phyloP scores from a whole-genome alignment of 2,329 filamentous ascomycete species.

The Aciculosporium take region DNA sequence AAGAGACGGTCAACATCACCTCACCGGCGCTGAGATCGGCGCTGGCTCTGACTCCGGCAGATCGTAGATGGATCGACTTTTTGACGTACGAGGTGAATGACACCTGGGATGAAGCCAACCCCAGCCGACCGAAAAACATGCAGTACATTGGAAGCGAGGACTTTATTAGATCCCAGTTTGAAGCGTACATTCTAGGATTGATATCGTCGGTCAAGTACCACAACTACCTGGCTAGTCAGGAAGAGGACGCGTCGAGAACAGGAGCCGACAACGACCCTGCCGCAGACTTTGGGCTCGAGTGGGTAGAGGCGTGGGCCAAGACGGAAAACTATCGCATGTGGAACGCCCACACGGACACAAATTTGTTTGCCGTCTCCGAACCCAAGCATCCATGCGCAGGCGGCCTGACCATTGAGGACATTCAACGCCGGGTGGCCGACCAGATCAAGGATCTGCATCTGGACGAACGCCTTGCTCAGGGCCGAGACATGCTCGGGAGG shows the following conservation, averaged over 20 bases:
- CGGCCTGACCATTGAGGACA: slow-evolving; percentile 83
- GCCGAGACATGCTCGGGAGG: slow-evolving; percentile 72
- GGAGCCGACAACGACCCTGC: slow-evolving; percentile 73
- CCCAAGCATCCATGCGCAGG: slow-evolving; percentile 88
- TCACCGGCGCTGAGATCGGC: slow-evolving; percentile 65
- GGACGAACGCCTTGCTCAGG: slow-evolving; percentile 75
- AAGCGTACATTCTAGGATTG: slow-evolving; percentile 85
- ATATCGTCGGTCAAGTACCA: slow-evolving; percentile 85
- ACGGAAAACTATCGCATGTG: slow-evolving; percentile 91
- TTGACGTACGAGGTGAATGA: slow-evolving; percentile 87
- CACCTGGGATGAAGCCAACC: slow-evolving; percentile 90
- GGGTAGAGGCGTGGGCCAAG: slow-evolving; percentile 71
- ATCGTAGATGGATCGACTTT: slow-evolving; percentile 92
- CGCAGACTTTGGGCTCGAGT: slow-evolving; percentile 69
- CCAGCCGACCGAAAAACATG: slow-evolving; percentile 79
- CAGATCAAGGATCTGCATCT: slow-evolving; percentile 90
- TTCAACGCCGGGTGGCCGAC: slow-evolving; percentile 76
- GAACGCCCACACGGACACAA: slow-evolving; percentile 63
- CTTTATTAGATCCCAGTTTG: slow-evolving; percentile 92
- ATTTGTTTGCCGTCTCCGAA: slow-evolving; percentile 88
- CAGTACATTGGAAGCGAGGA: slow-evolving; percentile 93
- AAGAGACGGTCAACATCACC: slow-evolving; percentile 70
- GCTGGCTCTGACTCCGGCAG: slow-evolving; percentile 66
- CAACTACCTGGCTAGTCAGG: slow-evolving; percentile 50
- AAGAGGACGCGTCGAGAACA: slow-evolving; percentile 53